phyloP scores from a whole-genome alignment of 345 rosid genomes.

The Brassica napus region DNA sequence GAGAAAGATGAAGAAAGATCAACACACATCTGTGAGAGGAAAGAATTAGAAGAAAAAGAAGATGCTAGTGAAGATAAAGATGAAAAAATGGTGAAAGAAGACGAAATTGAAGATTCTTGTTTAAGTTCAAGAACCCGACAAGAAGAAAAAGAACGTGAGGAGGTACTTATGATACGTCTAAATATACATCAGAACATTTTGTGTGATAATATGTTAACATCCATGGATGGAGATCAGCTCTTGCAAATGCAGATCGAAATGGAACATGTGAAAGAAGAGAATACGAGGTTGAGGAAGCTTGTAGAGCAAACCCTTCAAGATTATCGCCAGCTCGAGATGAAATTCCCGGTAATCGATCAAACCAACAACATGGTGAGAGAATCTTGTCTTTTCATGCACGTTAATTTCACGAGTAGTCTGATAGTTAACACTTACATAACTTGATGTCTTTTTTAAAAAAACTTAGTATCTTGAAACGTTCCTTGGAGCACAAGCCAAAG shows the following conservation, averaged over 20 bases:
- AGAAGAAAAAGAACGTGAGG: slow-evolving; percentile 38
- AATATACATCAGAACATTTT: not conserved
- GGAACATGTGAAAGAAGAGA: slow-evolving; percentile 40
- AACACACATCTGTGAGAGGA: slow-evolving; percentile 16
- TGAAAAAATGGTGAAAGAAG: slow-evolving; percentile 15
- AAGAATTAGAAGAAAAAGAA: not conserved
- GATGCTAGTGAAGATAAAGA: slow-evolving; percentile 22
- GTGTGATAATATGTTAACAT: slow-evolving; percentile 4
- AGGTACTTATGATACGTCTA: slow-evolving; percentile 20
- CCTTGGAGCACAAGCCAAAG: slow-evolving; percentile 30
- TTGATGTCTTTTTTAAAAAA: not conserved
- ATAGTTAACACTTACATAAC: not conserved
- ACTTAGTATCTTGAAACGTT: slow-evolving; percentile 32
- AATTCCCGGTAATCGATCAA: slow-evolving; percentile 31
- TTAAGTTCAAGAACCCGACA: slow-evolving; percentile 22
- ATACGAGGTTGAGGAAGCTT: slow-evolving; percentile 37
- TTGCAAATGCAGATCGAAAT: slow-evolving; percentile 38
- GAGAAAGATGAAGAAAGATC: slow-evolving; percentile 27
- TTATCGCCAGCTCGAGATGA: slow-evolving; percentile 40
- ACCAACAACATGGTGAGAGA: slow-evolving; percentile 35
- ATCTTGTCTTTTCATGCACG: not conserved
- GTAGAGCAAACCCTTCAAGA: slow-evolving; percentile 39
- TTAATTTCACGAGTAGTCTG: not conserved
- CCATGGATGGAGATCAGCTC: slow-evolving; percentile 27
- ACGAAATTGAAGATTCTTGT: slow-evolving; percentile 18